phyloP scores from a whole-genome alignment of 2,329 filamentous ascomycete genomes.

The Volutella citrinella region DNA sequence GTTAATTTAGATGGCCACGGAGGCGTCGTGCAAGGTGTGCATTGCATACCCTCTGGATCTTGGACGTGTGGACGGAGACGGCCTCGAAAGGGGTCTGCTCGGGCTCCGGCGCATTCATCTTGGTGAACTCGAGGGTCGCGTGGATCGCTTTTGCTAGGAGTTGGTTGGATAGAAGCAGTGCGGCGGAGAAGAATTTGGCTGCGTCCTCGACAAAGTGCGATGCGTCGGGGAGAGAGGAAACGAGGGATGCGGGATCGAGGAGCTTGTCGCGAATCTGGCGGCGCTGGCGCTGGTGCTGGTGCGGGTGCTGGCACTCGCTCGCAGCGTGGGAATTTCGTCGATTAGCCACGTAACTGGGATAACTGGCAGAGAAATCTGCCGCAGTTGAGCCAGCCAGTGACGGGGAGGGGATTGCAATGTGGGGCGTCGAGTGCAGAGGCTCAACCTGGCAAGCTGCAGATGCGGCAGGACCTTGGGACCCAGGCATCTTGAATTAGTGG shows the following conservation, averaged over 20 bases:
- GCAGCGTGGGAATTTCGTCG: conserved; percentile 19
- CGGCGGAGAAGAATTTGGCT: background rate
- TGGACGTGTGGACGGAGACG: conserved; percentile 80
- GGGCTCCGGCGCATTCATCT: conserved; percentile 83
- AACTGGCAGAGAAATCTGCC: conserved; percentile 18
- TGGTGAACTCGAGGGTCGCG: conserved; percentile 17
- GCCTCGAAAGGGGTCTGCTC: conserved; percentile 90
- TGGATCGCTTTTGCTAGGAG: too few relatives aligned
- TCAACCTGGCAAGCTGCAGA: too few relatives aligned
- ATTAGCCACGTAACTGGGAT: conserved; percentile 23
- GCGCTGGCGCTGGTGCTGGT: too few relatives aligned
- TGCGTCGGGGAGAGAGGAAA: conserved; percentile 4
- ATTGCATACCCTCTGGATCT: conserved; percentile 68
- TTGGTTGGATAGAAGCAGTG: background rate
- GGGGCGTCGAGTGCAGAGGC: too few relatives aligned
- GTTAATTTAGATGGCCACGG: conserved; percentile 7
- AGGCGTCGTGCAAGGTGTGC: conserved; percentile 3
- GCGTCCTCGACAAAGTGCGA: conserved; percentile 4
- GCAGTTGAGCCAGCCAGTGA: conserved; percentile 1
- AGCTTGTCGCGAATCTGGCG: too few relatives aligned
- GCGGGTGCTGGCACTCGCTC: too few relatives aligned
- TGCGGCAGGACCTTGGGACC: too few relatives aligned
- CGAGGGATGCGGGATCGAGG: too few relatives aligned
- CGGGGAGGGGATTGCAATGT: too few relatives aligned
- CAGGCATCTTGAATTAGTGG: too few relatives aligned